A percentile compares a stretch with the other conserved stretches of the same genome.
These are phyloP conservation scores for Fagopyrum esculentum DNA, from an alignment of 148 eudicot species.

Conservation along the genomic window DNA sequence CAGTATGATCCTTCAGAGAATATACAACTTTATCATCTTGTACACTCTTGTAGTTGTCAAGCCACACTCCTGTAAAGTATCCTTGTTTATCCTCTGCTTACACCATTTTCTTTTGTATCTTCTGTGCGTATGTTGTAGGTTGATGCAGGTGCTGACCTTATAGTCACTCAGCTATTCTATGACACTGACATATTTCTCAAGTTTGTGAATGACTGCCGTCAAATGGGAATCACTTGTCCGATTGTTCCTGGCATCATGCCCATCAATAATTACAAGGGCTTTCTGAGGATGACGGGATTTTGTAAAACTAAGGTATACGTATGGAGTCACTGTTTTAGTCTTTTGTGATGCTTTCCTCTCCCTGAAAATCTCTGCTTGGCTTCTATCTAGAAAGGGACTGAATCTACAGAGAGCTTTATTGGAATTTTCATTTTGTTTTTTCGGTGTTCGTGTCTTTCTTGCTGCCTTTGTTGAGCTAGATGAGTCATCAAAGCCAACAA, in stretches of 20 bases:
- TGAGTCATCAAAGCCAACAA: not conserved
- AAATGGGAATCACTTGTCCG: conserved; percentile 86
- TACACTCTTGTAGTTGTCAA: not conserved
- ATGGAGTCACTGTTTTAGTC: not conserved
- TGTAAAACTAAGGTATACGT: conserved; percentile 84
- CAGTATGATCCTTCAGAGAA: not conserved
- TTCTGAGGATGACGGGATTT: conserved; percentile 91
- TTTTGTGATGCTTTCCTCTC: not conserved
- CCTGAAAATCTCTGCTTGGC: not conserved
- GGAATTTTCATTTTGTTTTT: not conserved
- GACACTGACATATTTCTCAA: conserved; percentile 82
- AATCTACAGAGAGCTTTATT: not conserved
- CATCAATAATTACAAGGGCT: conserved; percentile 90
- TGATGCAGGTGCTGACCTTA: conserved; percentile 97
- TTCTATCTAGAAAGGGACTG: not conserved
- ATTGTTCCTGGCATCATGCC: conserved; percentile 99
- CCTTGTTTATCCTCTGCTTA: not conserved
- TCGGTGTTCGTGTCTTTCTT: not conserved
- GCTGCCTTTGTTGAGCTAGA: not conserved
- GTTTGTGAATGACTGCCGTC: conserved; percentile 88
- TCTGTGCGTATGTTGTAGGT: conserved; percentile 40
- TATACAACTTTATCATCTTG: not conserved
- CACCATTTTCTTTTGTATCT: conserved; percentile 4
- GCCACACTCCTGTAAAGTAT: not conserved
- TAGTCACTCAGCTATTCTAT: conserved; percentile 90